Evolutionary conservation across 179 eudicot genomes (phyloP), one percentile per base, ranked within the genome.

Genomic region (Dionaea muscipula): DNA sequence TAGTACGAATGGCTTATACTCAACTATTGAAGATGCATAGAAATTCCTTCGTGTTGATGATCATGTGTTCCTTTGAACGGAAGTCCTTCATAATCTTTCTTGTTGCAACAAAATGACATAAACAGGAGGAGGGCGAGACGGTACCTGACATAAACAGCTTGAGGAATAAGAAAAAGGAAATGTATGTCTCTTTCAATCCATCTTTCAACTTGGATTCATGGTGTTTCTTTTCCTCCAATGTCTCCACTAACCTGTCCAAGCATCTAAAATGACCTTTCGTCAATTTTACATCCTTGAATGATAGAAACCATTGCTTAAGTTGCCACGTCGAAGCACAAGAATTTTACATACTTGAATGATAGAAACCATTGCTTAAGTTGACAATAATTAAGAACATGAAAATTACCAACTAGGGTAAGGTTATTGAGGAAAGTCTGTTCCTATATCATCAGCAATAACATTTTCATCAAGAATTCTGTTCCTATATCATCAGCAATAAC

Each of bases 191-290:
- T 50, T 76, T 88, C 73, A 93, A 66, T 14, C 93, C 89, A 26
- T 81, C 94, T 68, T 85, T 93, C 62, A 93, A 70, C 77, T 85
- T 93, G 53, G 68, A 73, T 75, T 93, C 96, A 64, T 82, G 99
- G 38, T 67, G 89, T 76, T 88, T 93, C 89, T 93, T 93, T 71
- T 88, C 96, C 72, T 93, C 99, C 72, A 93, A 51, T 18, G 83
- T 77, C 47, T 55, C 76, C 40, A 88, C 96, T 41, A 88, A 63
- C 64, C 99, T 79, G 61, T 88, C 93, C 41, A 87, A 74, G 78
- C 88, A 88, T 72, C 96, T 93, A 76, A 18, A 18, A 64, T 40
- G 31, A 60, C 52, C 24, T 17, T 17, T 7, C 12, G 43, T 39
- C 7, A 43, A 43, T n/a, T 8, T n/a, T 4, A 43, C 19, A 17